Conservation (phyloP, 768 basidiomycete genomes). For the Cystobasidium ongulense region DNA sequence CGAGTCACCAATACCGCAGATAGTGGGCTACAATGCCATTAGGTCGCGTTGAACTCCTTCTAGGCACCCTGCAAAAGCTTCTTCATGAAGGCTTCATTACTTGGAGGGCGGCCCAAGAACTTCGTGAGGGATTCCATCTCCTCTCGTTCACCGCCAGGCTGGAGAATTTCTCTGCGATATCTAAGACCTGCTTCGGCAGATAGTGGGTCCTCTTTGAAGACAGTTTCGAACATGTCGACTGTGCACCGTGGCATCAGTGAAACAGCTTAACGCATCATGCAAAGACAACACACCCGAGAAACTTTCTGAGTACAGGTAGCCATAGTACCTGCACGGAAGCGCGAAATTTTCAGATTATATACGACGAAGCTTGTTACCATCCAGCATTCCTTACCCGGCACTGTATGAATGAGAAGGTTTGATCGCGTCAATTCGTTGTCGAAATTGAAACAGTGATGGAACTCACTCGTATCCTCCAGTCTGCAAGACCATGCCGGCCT, state of each 20-base stretch:
- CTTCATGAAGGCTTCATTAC: conserved; percentile 59
- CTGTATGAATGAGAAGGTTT: too few species aligned
- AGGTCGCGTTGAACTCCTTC: too few species aligned
- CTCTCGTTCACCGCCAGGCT: conserved; percentile 67
- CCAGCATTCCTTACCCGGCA: background rate
- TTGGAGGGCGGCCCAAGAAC: conserved; percentile 68
- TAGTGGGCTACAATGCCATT: too few species aligned
- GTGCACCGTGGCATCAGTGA: background rate
- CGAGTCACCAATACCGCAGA: too few species aligned
- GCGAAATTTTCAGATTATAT: too few species aligned
- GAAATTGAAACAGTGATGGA: background rate
- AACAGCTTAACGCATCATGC: background rate
- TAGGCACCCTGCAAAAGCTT: conserved; percentile 30
- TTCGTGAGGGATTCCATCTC: conserved; percentile 72
- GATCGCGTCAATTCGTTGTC: too few species aligned
- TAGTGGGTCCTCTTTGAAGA: conserved; percentile 74
- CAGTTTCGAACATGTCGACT: conserved; percentile 54
- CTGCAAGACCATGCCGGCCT: background rate
- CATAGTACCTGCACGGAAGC: conserved; percentile 37
- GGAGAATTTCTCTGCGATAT: conserved; percentile 69
- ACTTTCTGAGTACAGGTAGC: conserved; percentile 62
- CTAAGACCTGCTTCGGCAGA: conserved; percentile 56
- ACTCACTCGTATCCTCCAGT: conserved; percentile 4
- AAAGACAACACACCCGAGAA: conserved; percentile 53
- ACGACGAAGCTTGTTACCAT: too few species aligned